phyloP scores from a whole-genome alignment of 257 asterid species.

The Coffea eugenioides region DNA sequence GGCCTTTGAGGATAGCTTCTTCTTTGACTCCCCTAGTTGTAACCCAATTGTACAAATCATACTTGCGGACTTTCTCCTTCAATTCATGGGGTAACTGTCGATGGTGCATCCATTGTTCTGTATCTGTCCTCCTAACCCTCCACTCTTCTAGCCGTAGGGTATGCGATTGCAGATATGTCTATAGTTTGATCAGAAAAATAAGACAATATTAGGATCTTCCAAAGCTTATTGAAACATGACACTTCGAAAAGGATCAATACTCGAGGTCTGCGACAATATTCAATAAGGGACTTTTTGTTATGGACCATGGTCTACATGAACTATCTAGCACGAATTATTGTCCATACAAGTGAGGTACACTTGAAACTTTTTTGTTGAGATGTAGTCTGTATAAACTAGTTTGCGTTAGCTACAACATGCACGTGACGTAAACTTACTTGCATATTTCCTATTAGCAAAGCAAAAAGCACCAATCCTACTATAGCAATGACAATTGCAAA shows the following conservation, averaged over 20 bases:
- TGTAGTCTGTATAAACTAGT: too few relatives aligned
- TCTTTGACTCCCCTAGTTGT: conserved; percentile 68
- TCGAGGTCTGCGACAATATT: too few relatives aligned
- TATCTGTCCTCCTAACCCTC: conserved; percentile 63
- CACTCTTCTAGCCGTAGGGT: conserved; percentile 64
- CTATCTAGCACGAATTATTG: too few relatives aligned
- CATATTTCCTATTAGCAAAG: conserved; percentile 76
- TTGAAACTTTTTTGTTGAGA: too few relatives aligned
- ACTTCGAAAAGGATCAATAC: too few relatives aligned
- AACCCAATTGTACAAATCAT: conserved; percentile 57
- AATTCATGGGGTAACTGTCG: conserved; percentile 60
- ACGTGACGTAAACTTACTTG: conserved; percentile 39
- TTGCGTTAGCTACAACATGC: too few relatives aligned
- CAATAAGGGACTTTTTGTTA: too few relatives aligned
- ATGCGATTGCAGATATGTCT: conserved; percentile 62
- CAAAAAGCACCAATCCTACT: conserved; percentile 65
- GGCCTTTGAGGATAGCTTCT: conserved; percentile 43
- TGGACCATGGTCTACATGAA: too few relatives aligned
- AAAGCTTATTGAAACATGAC: too few relatives aligned
- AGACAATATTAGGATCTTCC: too few relatives aligned
- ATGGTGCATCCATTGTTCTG: conserved; percentile 76
- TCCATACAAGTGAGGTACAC: too few relatives aligned
- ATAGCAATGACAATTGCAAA: conserved; percentile 62
- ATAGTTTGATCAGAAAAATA: neutral
- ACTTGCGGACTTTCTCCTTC: conserved; percentile 51